Evolutionary conservation across 192 early-diverging fungal genomes (phyloP).

Genomic region (Chytriomyces hyalinus): DNA sequence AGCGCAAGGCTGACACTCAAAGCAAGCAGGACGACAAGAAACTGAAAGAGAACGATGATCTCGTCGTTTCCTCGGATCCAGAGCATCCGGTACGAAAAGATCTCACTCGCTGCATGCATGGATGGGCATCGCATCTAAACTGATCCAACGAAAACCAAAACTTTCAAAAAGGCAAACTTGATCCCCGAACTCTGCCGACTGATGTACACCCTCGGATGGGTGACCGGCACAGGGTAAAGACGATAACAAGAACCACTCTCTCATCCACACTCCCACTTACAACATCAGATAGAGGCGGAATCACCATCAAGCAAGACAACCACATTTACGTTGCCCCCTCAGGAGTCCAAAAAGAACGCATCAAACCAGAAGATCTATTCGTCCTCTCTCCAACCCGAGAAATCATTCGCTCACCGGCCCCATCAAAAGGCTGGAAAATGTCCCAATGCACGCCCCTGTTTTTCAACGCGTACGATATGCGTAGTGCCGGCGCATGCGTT

Average conservation of each 20-base stretch:
- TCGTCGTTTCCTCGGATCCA: conserved; percentile 33
- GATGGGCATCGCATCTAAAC: not conserved
- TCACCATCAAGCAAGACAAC: conserved; percentile 52
- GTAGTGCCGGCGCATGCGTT: conserved; percentile 87
- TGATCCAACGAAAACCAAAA: conserved; percentile 36
- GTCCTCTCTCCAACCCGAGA: conserved; percentile 70
- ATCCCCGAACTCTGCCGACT: conserved; percentile 90
- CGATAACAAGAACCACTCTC: conserved; percentile 70
- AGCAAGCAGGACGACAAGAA: not conserved
- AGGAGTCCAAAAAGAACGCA: conserved; percentile 96
- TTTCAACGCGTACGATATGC: conserved; percentile 87
- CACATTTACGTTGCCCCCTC: conserved; percentile 87
- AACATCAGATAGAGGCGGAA: conserved; percentile 9
- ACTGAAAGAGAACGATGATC: conserved; percentile 7
- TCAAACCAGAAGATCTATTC: conserved; percentile 82
- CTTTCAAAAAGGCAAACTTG: conserved; percentile 61
- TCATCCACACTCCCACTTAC: not conserved
- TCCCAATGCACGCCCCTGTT: conserved; percentile 96
- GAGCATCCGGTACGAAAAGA: conserved; percentile 35
- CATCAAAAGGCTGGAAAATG: conserved; percentile 65
- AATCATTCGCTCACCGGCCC: conserved; percentile 71
- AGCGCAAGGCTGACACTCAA: not conserved
- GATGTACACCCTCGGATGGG: conserved; percentile 93
- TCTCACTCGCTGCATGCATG: not conserved
- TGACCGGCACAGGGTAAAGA: conserved; percentile 90